Conservation (phyloP, 1,139 yeast genomes). For the Geotrichum siamense region DNA sequence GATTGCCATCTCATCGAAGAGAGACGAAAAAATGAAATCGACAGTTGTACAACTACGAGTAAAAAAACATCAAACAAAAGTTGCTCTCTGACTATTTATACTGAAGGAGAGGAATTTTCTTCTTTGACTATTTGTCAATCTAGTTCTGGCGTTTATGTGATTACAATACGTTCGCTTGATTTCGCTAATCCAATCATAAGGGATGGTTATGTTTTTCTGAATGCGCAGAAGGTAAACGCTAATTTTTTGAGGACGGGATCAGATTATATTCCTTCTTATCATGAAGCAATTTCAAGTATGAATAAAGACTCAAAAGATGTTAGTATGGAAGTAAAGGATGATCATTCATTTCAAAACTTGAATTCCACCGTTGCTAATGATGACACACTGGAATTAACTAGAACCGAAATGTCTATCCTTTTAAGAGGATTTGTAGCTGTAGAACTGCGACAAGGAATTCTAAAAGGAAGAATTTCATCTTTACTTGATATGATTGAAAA, state of each 20-base stretch:
- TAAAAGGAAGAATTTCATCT: slow-evolving; percentile 3
- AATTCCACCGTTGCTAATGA: too few relatives aligned
- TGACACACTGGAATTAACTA: too few relatives aligned
- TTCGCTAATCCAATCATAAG: slow-evolving; percentile 10
- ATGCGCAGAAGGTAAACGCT: slow-evolving; percentile 6
- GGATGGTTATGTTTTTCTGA: slow-evolving; percentile 9
- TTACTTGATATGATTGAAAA: slow-evolving; percentile 6
- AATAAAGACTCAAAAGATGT: neutral
- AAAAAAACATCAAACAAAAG: neutral
- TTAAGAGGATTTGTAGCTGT: slow-evolving; percentile 7
- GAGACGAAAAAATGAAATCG: slow-evolving; percentile 1
- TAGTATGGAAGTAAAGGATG: neutral
- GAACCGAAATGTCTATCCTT: slow-evolving; percentile 5
- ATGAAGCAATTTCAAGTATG: neutral
- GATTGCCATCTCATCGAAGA: neutral
- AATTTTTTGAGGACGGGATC: slow-evolving; percentile 7
- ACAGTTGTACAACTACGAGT: neutral
- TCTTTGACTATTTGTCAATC: neutral
- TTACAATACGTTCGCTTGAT: slow-evolving; percentile 4
- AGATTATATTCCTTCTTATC: slow-evolving; percentile 7
- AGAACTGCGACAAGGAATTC: slow-evolving; percentile 9
- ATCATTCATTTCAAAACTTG: too few relatives aligned
- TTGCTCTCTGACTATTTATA: neutral
- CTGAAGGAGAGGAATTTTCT: neutral
- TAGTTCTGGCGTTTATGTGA: slow-evolving; percentile 6